Evolutionary conservation across 352 stramenopile species (phyloP), one percentile per base, ranked within the genome.

Genomic region (Peronosclerospora sorghi): DNA sequence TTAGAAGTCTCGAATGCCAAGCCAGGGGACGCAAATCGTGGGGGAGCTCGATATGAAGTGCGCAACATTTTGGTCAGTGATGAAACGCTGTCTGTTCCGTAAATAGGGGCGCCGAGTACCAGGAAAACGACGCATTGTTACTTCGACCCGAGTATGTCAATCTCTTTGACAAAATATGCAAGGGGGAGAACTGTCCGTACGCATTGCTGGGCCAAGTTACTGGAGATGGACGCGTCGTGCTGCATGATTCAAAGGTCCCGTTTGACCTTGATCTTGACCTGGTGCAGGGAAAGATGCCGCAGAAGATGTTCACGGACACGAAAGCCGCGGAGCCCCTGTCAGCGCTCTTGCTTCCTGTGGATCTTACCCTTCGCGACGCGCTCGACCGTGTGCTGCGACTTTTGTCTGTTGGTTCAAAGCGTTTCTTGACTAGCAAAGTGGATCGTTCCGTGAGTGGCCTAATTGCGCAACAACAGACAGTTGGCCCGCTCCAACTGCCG

Each of bases 61-160:
- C 79, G 95, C 24, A 94, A 97, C 61, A 92, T 98, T 4, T 77
- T 97, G 19, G 67, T 98, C 27, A 96, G 96, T 6, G 96, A 99
- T 56, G 82, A 97, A 14, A 98, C 95, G n/a, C 70, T 99, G 15
- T 98, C 90, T 8, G 95, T 98, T 20, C 72, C 98, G 5, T 96
- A 99, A 74, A 98, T 99, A 47, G 96, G 96, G 96, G 96, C 27
- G 95, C 96, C 12, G 96, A 99, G 79, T 99, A 99, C 71, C 96
- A 99, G 73, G 96, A 99, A n/a, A 65, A 99, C 60, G 97, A 98
- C 56, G 95, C 91, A 17, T 65, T 99, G 15, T 66, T 99, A 19
- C 84, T 99, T 35, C 73, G 77, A 36, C 76, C 89, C 5, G 72
- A 93, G 35, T 80, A 97, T 48, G 66, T 83, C 4, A 77, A 93